Percentiles rank a stretch among this genome's conserved stretches.
Conservation (phyloP, 257 asterid genomes). For the Primulina tabacum region DNA sequence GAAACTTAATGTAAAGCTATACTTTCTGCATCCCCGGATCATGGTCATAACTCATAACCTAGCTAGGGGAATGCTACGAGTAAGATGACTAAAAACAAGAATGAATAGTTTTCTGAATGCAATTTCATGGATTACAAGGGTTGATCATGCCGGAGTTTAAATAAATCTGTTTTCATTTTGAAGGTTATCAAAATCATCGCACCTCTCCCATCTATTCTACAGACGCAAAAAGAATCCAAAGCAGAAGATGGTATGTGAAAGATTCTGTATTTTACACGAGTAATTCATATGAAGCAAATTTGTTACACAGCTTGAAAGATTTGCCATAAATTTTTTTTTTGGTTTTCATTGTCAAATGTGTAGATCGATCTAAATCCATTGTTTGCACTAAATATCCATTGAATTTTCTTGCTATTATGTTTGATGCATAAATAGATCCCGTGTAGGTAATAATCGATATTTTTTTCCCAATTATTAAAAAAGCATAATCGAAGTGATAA, state of each 20-base stretch:
- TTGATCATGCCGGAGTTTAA: slow-evolving; percentile 1
- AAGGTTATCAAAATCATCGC: slow-evolving; percentile 59
- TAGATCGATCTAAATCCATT: too few relatives aligned
- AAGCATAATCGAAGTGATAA: too few relatives aligned
- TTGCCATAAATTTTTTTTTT: too few relatives aligned
- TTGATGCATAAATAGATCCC: too few relatives aligned
- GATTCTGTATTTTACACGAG: background rate
- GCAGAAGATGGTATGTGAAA: slow-evolving; percentile 1
- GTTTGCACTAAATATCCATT: too few relatives aligned
- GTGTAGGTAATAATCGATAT: too few relatives aligned
- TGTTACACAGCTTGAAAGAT: too few relatives aligned
- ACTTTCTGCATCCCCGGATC: background rate
- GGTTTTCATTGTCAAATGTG: too few relatives aligned
- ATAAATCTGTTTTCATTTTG: slow-evolving; percentile 24
- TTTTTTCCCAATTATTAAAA: too few relatives aligned
- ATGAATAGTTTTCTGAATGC: background rate
- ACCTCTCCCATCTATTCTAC: slow-evolving; percentile 65
- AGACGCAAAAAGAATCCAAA: slow-evolving; percentile 35
- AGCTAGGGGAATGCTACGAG: too few relatives aligned
- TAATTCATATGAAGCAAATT: background rate
- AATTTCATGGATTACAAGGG: background rate
- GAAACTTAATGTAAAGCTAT: too few relatives aligned
- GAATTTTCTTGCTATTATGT: too few relatives aligned
- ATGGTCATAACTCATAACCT: background rate
- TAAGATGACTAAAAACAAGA: background rate